These are phyloP conservation scores for Geum urbanum DNA, from an alignment of 306 rosid genomes.

Conservation along the genomic window DNA sequence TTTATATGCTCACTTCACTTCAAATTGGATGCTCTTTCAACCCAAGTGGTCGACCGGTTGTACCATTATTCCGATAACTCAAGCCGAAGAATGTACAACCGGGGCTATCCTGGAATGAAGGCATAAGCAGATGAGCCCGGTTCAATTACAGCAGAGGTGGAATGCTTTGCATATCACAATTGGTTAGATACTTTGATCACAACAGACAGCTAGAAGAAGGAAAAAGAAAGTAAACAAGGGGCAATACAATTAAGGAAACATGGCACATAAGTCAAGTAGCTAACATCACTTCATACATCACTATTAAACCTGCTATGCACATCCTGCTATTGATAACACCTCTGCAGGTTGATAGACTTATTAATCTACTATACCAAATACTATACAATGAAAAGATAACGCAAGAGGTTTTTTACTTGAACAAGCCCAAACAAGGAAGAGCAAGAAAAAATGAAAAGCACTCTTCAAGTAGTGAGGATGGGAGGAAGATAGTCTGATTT, in stretches of 20 bases:
- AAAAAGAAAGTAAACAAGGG: background rate
- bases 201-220: background rate
- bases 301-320: conserved; percentile 17
- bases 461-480: conserved; percentile 39
- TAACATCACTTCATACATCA: conserved; percentile 13
- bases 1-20: background rate
- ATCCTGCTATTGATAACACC: conserved; percentile 3
- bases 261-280: background rate
- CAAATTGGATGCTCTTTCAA: too few relatives aligned
- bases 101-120: too few relatives aligned
- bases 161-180: too few relatives aligned
- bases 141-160: too few relatives aligned
- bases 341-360: conserved; percentile 14
- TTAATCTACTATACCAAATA: conserved; percentile 10
- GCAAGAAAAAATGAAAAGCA: background rate
- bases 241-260: background rate
- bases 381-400: background rate
- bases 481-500: conserved; percentile 46
- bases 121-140: too few relatives aligned
- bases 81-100: too few relatives aligned
- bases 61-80: too few relatives aligned
- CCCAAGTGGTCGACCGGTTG: too few relatives aligned
- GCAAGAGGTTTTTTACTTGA: background rate
- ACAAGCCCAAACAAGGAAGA: background rate
- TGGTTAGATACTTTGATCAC: too few relatives aligned